Percentiles rank a stretch among this genome's conserved stretches.
These are phyloP conservation scores for Oldenlandia corymbosa DNA, from an alignment of 257 asterid species.

Conservation along the genomic window DNA sequence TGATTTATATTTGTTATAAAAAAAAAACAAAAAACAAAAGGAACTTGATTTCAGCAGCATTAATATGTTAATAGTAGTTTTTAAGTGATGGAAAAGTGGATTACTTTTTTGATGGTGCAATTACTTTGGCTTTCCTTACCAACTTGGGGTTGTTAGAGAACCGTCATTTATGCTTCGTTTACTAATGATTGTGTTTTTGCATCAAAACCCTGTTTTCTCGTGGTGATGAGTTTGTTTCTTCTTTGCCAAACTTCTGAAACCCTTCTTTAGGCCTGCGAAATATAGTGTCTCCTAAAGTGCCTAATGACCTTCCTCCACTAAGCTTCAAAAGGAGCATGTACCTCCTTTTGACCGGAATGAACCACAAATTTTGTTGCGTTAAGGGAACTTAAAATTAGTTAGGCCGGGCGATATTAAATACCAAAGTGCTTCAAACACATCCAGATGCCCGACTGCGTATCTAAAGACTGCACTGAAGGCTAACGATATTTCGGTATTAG, in stretches of 20 bases:
- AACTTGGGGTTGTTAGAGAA: constrained; percentile 17
- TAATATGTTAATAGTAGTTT: neutral
- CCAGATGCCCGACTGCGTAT: too few relatives aligned
- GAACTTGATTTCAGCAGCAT: neutral
- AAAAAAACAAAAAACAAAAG: neutral
- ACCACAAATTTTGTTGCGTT: neutral
- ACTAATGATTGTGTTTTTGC: constrained; percentile 4
- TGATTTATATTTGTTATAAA: too few relatives aligned
- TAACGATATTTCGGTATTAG: too few relatives aligned
- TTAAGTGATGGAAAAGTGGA: neutral
- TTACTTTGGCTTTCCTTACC: constrained; percentile 11
- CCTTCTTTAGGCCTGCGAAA: neutral
- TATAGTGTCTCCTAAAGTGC: neutral
- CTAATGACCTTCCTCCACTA: constrained; percentile 15
- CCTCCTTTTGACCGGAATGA: neutral
- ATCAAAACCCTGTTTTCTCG: neutral
- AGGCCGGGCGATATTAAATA: too few relatives aligned
- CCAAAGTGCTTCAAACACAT: too few relatives aligned
- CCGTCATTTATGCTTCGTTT: constrained; percentile 19
- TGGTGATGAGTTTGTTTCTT: neutral
- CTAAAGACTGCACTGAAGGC: too few relatives aligned
- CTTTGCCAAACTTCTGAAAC: neutral
- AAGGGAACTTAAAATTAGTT: too few relatives aligned
- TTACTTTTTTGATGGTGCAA: constrained; percentile 9
- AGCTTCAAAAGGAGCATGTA: neutral